Evolutionary conservation across 2,329 filamentous ascomycete species (phyloP), one percentile per base, ranked within the genome.

Genomic region (Colletotrichum siamense): DNA sequence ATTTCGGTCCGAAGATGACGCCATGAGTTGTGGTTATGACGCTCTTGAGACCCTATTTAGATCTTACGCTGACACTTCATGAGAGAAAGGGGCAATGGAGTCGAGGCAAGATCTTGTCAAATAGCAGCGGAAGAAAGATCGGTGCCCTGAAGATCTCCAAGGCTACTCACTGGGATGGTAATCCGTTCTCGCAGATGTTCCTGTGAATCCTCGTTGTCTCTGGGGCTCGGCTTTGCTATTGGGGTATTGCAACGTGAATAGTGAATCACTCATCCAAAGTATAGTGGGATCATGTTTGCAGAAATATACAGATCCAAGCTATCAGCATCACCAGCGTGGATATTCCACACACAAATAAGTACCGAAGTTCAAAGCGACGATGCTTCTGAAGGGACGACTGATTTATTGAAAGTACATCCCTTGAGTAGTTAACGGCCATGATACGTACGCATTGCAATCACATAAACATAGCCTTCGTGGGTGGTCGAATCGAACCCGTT

Each of bases 271-370:
- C 1, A n/a, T 2, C 1, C 39, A 49, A 4, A 0, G 18, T n/a
- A 12, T 0, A 49, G 1, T 1, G 1, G 16, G 10, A 49, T n/a
- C 39, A 0, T 49, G 18, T 49, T 49, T 12, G 39, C 39, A 10
- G 0, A 0, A n/a, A 49, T 16, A 0, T 7, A 0, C 39, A 22
- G 18, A 1, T 22, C 0, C 18, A n/a, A 49, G 18, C 9, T 7
- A 49, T 4, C 39, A 49, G 1, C 9, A n/a, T n/a, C 18, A 0
- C 0, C 39, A 12, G 9, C 0, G 0, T 49, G 5, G 0, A 2
- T n/a, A 0, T 22, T 22, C 39, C 0, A 49, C 18, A 22, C 18
- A 49, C 1, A n/a, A n/a, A n/a, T 4, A 10, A 39, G 36, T 16
- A 0, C 36, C 1, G 1, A 16, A 39, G 15, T 39, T 0, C 15